Percentiles rank a stretch among this genome's conserved stretches.
These are phyloP conservation scores for Blastocystis sp. DNA, from an alignment of 352 stramenopile species.

Conservation along the genomic window DNA sequence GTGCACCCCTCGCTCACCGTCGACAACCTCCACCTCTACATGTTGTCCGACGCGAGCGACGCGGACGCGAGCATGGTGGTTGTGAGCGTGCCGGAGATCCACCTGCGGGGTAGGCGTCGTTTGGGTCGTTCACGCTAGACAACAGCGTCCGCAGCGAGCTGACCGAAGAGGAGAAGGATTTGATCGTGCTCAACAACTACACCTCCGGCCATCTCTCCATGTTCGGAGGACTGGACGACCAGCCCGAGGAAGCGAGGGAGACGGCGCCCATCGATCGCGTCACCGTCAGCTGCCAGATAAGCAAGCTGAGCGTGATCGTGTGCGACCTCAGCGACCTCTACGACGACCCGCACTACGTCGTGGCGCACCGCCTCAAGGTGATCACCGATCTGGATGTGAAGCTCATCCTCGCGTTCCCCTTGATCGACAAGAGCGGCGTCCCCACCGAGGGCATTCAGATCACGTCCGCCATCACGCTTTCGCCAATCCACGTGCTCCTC, in stretches of 20 bases:
- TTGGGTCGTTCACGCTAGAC: not conserved
- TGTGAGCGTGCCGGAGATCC: not conserved
- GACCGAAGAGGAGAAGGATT: constrained; percentile 37
- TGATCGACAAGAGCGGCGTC: not conserved
- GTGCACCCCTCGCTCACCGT: constrained; percentile 36
- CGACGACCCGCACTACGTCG: not conserved
- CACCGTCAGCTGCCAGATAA: not conserved
- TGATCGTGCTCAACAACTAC: constrained; percentile 38
- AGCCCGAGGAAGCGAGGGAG: not conserved
- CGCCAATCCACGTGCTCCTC: not conserved
- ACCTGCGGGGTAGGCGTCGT: not conserved
- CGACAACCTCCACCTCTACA: not conserved
- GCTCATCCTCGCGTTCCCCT: not conserved
- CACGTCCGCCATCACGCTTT: not conserved
- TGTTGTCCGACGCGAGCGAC: not conserved
- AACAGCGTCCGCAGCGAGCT: constrained; percentile 34
- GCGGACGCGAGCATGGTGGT: not conserved
- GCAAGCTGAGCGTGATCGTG: not conserved
- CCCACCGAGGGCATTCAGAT: constrained; percentile 1
- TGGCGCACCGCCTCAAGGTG: not conserved
- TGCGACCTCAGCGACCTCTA: constrained; percentile 31
- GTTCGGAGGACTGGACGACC: not conserved
- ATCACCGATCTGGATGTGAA: constrained; percentile 13
- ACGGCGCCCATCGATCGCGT: not conserved
- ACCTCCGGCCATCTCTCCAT: not conserved